Base-by-base conservation (phyloP, 208 protist species). In the Wallacemonas rigidus region DNA sequence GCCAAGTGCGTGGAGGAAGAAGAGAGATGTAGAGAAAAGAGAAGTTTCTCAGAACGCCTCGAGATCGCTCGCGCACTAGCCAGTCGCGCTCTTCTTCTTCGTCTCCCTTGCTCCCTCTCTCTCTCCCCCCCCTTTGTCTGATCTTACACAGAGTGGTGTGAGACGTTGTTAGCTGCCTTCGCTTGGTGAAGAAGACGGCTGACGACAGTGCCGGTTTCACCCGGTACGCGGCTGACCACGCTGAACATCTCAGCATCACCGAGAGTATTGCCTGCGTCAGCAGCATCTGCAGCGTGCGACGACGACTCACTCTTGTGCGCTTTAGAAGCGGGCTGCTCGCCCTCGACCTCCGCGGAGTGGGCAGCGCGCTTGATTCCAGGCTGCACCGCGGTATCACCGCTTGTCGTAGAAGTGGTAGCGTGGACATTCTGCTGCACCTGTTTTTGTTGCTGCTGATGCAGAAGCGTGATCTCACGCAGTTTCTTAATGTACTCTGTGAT, bases 401-500 rank as follows among this genome's bases (percentile, higher is more conserved):
- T 56, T 60, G 69, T 40, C 0, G 48, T 40, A 9, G 26, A 35
- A 17, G 57, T 43, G 1, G 56, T 56, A 60, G 69, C 69, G 15
- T 26, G 26, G 26, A 26, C 26, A 26, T 26, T 26, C 12, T 50
- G 45, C 12, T 50, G 45, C 17, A 54, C 38, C 0, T 51, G 57
- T 12, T 35, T 15, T 54, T 71, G 74, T 60, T 64, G 76, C 26
- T 70, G 55, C 35, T 69, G 57, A 41, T 86, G 79, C 2, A 91
- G 69, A 1, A 75, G 61, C 36, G 80, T 86, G n/a, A 96, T 91
- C 67, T 96, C 89, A n/a, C 82, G 83, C 39, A 96, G 68, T 62
- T 96, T 96, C 44, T 87, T 85, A 48, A 96, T 93, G 69, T 94
- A 94, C 56, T 92, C 91, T 40, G 87, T 85, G 50, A 96, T 85